phyloP scores from a whole-genome alignment of 2,329 filamentous ascomycete genomes.

The Teratosphaeria epicoccoides region DNA sequence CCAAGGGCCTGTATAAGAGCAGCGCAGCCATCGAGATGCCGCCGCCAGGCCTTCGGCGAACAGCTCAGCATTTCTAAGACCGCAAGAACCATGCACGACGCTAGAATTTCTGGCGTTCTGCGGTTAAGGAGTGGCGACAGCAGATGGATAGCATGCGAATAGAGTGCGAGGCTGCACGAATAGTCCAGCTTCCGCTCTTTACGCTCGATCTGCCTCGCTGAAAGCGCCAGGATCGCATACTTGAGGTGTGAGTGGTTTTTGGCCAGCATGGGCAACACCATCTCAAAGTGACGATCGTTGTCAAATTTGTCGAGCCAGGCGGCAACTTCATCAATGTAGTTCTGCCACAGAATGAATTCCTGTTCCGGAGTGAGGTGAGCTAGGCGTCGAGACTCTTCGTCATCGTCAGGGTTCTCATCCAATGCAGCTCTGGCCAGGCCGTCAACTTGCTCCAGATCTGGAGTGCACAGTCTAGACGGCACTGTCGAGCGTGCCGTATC shows the following conservation, averaged over 20 bases:
- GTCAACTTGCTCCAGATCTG: conserved; percentile 9
- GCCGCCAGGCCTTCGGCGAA: conserved; percentile 41
- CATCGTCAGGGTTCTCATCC: conserved; percentile 1
- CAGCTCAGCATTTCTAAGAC: conserved; percentile 42
- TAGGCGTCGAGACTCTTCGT: conserved; percentile 16
- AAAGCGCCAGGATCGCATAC: conserved; percentile 45
- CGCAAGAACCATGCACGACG: conserved; percentile 39
- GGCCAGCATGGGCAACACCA: conserved; percentile 41
- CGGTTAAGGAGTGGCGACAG: conserved; percentile 34
- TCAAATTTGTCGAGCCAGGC: conserved; percentile 52
- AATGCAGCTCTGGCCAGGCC: conserved; percentile 13
- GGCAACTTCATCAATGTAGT: conserved; percentile 45
- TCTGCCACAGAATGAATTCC: conserved; percentile 23
- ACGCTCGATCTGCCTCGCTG: conserved; percentile 43
- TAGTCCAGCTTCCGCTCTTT: conserved; percentile 35
- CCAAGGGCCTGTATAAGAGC: conserved; percentile 41
- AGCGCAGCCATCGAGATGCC: conserved; percentile 48
- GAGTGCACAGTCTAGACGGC: conserved; percentile 16
- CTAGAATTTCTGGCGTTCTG: conserved; percentile 36
- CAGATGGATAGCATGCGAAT: conserved; percentile 42
- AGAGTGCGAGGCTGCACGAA: conserved; percentile 43
- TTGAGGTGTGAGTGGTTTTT: conserved; percentile 35
- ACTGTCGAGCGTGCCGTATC: conserved; percentile 23
- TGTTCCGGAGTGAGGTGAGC: conserved; percentile 20
- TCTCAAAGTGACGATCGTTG: conserved; percentile 41